Conservation (phyloP, 2,329 filamentous ascomycete genomes). For the Apiospora phragmitis region DNA sequence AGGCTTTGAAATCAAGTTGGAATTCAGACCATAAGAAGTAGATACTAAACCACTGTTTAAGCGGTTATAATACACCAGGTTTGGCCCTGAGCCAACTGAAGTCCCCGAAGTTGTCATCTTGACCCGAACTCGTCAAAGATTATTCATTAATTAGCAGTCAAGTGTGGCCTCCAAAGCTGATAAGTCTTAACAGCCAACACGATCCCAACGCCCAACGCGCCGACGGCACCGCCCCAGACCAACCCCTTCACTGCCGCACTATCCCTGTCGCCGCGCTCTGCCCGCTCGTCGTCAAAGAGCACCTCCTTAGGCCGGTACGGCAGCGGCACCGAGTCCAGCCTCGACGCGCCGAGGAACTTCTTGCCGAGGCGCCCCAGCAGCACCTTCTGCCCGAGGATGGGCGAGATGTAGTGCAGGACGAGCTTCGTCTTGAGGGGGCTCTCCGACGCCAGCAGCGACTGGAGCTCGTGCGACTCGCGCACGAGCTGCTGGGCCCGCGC, state of each 20-base stretch:
- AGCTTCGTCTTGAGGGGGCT: constrained; percentile 15
- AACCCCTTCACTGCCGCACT: background rate
- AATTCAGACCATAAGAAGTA: too few relatives aligned
- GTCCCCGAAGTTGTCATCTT: background rate
- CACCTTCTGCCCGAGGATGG: background rate
- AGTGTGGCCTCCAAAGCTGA: background rate
- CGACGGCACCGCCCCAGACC: background rate
- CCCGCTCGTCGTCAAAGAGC: constrained; percentile 22
- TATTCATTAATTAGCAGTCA: background rate
- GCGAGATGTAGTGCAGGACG: background rate
- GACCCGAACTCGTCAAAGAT: background rate
- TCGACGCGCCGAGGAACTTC: background rate
- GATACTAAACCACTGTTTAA: too few relatives aligned
- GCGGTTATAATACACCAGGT: too few relatives aligned
- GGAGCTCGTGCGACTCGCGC: constrained; percentile 17
- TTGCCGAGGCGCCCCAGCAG: background rate
- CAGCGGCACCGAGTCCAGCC: constrained; percentile 11
- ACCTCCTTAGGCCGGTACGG: constrained; percentile 16
- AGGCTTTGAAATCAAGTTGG: too few relatives aligned
- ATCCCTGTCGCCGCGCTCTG: background rate
- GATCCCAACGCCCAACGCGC: background rate
- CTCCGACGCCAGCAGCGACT: constrained; percentile 22
- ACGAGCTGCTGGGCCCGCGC: constrained; percentile 16
- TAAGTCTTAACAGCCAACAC: background rate
- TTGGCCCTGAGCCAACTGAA: too few relatives aligned